A percentile compares a stretch with the other conserved stretches of the same genome.
phyloP scores from a whole-genome alignment of 1,284 basidiomycete genomes.

The Trichosporon ovoides region DNA sequence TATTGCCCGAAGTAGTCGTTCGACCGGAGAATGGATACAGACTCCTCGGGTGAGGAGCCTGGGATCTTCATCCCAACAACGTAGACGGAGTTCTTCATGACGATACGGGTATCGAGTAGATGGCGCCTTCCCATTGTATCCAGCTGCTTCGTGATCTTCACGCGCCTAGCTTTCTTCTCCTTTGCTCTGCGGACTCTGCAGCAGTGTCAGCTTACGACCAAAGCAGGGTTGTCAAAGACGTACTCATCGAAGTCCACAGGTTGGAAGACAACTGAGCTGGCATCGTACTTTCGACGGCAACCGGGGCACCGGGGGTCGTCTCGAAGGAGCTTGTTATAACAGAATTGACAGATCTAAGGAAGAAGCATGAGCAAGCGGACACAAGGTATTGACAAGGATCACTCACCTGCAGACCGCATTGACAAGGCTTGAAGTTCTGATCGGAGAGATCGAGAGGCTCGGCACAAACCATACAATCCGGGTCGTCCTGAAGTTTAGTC shows the following conservation, averaged over 20 bases:
- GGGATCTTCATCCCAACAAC: slow-evolving; percentile 82
- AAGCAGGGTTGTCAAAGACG: slow-evolving; percentile 44
- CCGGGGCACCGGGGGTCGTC: slow-evolving; percentile 96
- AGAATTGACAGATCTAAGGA: slow-evolving; percentile 91
- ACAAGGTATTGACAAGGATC: slow-evolving; percentile 2
- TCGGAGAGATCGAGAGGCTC: slow-evolving; percentile 99
- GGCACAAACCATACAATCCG: slow-evolving; percentile 95
- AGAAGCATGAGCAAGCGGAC: slow-evolving; percentile 15
- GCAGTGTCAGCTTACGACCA: slow-evolving; percentile 13
- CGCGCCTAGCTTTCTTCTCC: slow-evolving; percentile 91
- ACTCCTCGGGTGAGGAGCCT: slow-evolving; percentile 79
- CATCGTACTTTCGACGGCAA: slow-evolving; percentile 88
- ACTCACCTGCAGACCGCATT: slow-evolving; percentile 92
- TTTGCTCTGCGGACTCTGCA: slow-evolving; percentile 86
- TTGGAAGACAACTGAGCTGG: slow-evolving; percentile 91
- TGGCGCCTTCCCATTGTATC: slow-evolving; percentile 81
- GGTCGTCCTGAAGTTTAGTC: slow-evolving; percentile 67
- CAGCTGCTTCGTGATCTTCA: slow-evolving; percentile 93
- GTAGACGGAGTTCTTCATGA: slow-evolving; percentile 94
- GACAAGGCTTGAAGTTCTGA: slow-evolving; percentile 98
- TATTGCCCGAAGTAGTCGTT: slow-evolving; percentile 98
- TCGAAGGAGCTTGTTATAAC: slow-evolving; percentile 98
- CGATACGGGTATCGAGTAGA: slow-evolving; percentile 87
- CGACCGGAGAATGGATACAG: slow-evolving; percentile 87
- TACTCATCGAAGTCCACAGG: slow-evolving; percentile 94